Evolutionary conservation across 345 rosid genomes (phyloP), one percentile per base, ranked within the genome.

Genomic region (Ricinus communis): DNA sequence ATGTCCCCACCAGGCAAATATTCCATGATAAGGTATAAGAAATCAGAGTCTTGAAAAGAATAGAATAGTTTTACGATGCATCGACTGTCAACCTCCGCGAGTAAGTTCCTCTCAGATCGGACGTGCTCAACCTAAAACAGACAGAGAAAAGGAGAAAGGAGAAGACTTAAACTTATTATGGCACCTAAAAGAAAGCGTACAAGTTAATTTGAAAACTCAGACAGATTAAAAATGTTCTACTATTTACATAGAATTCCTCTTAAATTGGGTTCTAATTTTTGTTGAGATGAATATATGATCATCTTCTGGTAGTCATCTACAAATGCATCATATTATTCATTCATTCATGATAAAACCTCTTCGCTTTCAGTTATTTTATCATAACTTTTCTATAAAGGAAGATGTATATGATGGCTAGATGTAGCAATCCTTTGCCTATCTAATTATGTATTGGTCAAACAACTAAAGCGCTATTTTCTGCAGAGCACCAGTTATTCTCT

Each of bases 1-100:
- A 95, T 95, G 87, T 95, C 99, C 71, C 99, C 99, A 56, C 97
- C 97, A 71, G 97, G 97, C 71, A 95, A 82, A 85, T 95, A 95
- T 85, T 92, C 99, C 97, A 95, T 95, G 58, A 95, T 92, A 65
- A 95, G 93, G 84, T 95, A 95, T 76, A 95, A 82, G 85, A 80
- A 92, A 68, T 89, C 97, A 4, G 96, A 87, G 83, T 95, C 99
- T 92, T 95, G 99, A 79, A 95, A 95, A 66, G 99, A 95, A 82
- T 92, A 95, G 79, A 85, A 90, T 67, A 95, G 91, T 74, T 95
- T 85, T 53, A 90, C 97, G 71, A 95, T 90, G 82, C 86, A 95
- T 62, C 97, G 90, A 54, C 99, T 95, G 74, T 95, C 97, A 80
- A 95, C 97, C 82, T 95, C 97, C 21, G 86, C 99, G 64, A 95